Evolutionary conservation across 441 rosid species (phyloP).

Genomic region (Macaranga tanarius): DNA sequence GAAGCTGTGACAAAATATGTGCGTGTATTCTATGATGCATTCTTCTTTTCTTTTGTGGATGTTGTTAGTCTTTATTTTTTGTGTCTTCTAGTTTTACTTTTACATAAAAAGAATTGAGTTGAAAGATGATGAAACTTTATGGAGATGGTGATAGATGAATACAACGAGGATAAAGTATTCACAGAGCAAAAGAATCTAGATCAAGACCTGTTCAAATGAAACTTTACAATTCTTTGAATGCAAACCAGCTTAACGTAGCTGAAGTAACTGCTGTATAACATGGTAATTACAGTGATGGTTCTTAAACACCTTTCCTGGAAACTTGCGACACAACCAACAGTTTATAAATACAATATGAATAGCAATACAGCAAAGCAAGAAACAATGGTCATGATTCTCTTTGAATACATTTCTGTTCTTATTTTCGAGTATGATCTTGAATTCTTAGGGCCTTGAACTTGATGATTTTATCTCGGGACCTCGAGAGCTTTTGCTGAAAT

Average conservation of each 20-base stretch:
- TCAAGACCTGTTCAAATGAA: background rate
- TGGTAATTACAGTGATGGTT: background rate
- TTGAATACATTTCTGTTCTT: background rate
- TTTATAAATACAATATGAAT: background rate
- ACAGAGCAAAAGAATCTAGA: background rate
- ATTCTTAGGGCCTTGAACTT: conserved; percentile 84
- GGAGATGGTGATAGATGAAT: conserved; percentile 1
- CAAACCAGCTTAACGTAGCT: background rate
- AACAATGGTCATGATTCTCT: background rate
- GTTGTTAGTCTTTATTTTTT: background rate
- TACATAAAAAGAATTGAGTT: background rate
- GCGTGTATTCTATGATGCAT: conserved; percentile 26
- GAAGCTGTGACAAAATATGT: conserved; percentile 99
- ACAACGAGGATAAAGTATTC: background rate
- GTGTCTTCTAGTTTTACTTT: background rate
- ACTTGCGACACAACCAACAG: no score
- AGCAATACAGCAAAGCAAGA: background rate
- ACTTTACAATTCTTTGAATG: background rate
- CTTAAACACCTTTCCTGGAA: background rate
- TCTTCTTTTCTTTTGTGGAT: conserved; percentile 23
- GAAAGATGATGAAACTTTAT: background rate
- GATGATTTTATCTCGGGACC: conserved; percentile 99
- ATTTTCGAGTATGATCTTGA: conserved; percentile 13
- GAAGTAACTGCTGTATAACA: background rate
- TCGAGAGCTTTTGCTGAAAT: conserved; percentile 93